Conservation (phyloP, 1,139 yeast genomes). For the Pichia terricola region DNA sequence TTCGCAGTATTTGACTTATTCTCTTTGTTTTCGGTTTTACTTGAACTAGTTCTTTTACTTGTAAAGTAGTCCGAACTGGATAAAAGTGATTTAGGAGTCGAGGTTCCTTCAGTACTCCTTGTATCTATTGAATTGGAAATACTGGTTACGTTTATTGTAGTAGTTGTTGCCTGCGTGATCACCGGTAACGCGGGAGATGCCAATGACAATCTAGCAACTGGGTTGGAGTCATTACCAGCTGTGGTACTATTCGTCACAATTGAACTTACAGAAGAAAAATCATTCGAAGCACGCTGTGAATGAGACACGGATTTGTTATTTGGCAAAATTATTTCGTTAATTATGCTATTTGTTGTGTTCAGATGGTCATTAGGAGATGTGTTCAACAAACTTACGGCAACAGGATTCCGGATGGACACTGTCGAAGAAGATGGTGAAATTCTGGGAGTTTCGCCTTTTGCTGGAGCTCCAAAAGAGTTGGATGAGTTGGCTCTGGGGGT, state of each 20-base stretch:
- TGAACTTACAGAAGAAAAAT: constrained; percentile 8
- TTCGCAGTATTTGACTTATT: background rate
- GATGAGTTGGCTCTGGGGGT: background rate
- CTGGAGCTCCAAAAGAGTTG: constrained; percentile 1
- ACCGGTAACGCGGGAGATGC: constrained; percentile 27
- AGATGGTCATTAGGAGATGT: background rate
- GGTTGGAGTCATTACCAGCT: constrained; percentile 15
- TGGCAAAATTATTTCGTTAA: constrained; percentile 4
- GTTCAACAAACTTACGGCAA: background rate
- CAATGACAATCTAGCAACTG: constrained; percentile 20
- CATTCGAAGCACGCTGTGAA: constrained; percentile 10
- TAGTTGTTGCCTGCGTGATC: constrained; percentile 26
- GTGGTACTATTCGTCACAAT: constrained; percentile 6
- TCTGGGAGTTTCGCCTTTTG: background rate
- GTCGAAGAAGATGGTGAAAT: constrained; percentile 4
- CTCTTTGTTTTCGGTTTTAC: constrained; percentile 4
- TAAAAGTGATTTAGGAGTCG: background rate
- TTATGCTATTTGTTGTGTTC: background rate
- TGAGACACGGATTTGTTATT: constrained; percentile 5
- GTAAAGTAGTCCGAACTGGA: constrained; percentile 5
- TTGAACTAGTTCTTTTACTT: background rate
- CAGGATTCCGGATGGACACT: constrained; percentile 4
- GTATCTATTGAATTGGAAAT: constrained; percentile 1
- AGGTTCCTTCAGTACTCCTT: constrained; percentile 2
- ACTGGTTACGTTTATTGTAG: constrained; percentile 16